Base-by-base conservation (phyloP, 2,329 filamentous ascomycete genomes). In the Epicoccum sorghinum region DNA sequence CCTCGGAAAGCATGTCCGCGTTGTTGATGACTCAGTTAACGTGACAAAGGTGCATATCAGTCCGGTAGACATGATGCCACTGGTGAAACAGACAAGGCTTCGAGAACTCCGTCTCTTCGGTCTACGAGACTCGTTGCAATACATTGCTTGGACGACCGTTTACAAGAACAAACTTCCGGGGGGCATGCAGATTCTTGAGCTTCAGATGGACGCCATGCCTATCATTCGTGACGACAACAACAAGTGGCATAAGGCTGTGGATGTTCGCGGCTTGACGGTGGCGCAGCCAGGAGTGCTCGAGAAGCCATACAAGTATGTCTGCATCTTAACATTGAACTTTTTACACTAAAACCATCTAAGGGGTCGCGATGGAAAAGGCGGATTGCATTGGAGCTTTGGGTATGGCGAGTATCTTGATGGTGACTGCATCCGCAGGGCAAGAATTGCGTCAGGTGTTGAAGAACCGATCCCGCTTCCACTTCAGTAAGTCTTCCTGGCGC, bases 341-440 rank as follows among this genome's bases (percentile, higher is more conserved):
- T 7, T 12, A 5, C 14, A 24, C 40, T 23, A n/a, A 30, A 47
- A 14, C 35, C 18, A 18, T 4, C 7, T 1, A 49, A 71, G 67
- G 41, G 71, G 71, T 7, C 36, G 60, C 1, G 66, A 70, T 14
- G 71, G 71, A 7, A 67, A 62, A 23, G 71, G 70, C 3, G 42
- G 63, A 3, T 49, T 74, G 5, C 65, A 74, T 52, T 61, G 67
- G 45, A 39, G 35, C 0, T 58, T 66, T 23, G 71, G 71, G 1
- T 64, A 60, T 24, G 70, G 70, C n/a, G 70, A 74, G 40, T 74
- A 74, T 36, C 66, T 74, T 3, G 71, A 74, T 48, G 43, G 57
- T 35, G 59, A 65, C 25, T 67, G 65, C 35, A 73, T 73, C 39
- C 62, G 67, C 14, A 70, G 67, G 41, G 69, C 67, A 12, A 68